Base-by-base conservation (phyloP, 768 basidiomycete species). In the Ramaria sp. region DNA sequence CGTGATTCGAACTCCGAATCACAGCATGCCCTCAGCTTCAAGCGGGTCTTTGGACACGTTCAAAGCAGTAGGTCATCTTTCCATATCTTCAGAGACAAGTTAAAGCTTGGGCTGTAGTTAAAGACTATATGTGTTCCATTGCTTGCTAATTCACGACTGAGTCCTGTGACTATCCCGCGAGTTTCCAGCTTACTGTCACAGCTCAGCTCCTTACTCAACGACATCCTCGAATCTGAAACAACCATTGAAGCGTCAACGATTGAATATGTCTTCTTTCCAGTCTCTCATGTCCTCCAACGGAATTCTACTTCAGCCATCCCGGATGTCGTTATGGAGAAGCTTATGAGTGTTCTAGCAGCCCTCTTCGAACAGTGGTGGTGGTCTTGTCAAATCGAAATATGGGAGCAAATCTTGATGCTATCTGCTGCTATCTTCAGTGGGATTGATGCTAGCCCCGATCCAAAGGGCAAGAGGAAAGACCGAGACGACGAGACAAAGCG, bases 351-450 rank as follows among this genome's bases (percentile, higher is more conserved):
- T 12, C 71, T 95, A 31, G 66, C 72, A 2, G 62, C 78, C 1
- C 73, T 97, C 24, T 81, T 78, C 61, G 76, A 82, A 19, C 71
- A 75, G n/a, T 91, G 89, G 85, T 93, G 91, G 89, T 89, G 88
- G 87, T 73, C 74, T 19, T 84, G 84, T 65, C 88, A 90, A 47
- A 50, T 79, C 38, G 73, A 74, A 54, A 69, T 82, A 27, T 94
- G 92, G 92, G 84, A 87, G 64, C 91, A 96, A 64, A 71, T 92
- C 24, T 89, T 94, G 67, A 86, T 83, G 74, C 72, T 91, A 15
- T 85, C 76, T 60, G 78, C 80, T 37, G 78, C 84, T 15, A 73
- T 86, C 33, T 67, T 88, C 6, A 83, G 82, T 19, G 78, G 80
- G 13, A 71, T 86, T 9, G 85, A 83, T 55, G 61, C 62, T 27